Conservation (phyloP, 192 early-diverging fungal genomes). For the Podila minutissima region DNA sequence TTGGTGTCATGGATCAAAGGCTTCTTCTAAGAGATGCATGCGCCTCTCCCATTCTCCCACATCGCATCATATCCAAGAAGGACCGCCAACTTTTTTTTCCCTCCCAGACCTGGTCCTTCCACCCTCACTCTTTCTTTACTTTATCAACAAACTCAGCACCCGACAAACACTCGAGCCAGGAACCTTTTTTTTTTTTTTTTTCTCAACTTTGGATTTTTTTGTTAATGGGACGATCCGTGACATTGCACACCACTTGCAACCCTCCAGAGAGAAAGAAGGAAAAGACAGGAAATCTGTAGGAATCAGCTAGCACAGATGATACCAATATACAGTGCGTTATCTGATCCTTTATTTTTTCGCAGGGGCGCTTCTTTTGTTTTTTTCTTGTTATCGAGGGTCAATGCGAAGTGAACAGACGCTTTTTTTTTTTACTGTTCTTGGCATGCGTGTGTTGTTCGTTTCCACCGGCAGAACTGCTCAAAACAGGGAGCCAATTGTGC, state of each 20-base stretch:
- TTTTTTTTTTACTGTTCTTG: no score
- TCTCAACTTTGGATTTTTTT: neutral
- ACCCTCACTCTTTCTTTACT: neutral
- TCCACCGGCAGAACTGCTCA: no score
- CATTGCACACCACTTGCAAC: neutral
- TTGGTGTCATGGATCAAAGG: constrained; percentile 53
- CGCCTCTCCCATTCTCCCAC: neutral
- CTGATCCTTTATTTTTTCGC: neutral
- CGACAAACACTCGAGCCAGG: neutral
- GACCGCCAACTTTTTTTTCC: no score
- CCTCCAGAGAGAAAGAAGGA: neutral
- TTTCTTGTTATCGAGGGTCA: no score
- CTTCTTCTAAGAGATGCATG: constrained; percentile 24
- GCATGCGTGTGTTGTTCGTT: no score
- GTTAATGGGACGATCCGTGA: neutral
- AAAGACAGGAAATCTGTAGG: neutral
- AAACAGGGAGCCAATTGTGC: no score
- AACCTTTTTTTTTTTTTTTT: neutral
- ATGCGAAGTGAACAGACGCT: no score
- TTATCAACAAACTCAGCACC: neutral
- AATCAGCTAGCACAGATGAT: neutral
- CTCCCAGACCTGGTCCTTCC: no score
- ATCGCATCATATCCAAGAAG: neutral
- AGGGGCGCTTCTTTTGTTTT: neutral
- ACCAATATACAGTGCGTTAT: neutral